Evolutionary conservation across 768 basidiomycete genomes (phyloP).

Genomic region (Podaxis mareebaensis): DNA sequence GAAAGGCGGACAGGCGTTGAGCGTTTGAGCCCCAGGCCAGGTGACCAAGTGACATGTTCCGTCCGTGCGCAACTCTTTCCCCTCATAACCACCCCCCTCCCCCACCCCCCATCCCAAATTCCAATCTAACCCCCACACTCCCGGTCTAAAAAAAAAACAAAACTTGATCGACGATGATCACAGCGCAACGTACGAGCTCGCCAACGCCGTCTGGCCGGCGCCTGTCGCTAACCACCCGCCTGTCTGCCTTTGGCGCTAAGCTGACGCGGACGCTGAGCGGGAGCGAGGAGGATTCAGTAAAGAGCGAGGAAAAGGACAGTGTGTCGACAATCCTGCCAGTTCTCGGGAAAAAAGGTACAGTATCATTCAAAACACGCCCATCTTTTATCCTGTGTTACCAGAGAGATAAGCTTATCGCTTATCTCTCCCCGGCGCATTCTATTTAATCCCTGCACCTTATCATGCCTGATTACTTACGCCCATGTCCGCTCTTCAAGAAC

Average conservation of each 20-base stretch:
- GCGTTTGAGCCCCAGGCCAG: not conserved
- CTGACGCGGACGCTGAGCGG: slow-evolving; percentile 1
- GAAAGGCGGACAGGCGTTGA: too few species aligned
- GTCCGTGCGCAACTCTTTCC: not conserved
- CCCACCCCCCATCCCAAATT: not conserved
- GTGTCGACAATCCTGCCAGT: not conserved
- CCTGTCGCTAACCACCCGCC: not conserved
- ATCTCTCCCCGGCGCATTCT: not conserved
- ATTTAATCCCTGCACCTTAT: not conserved
- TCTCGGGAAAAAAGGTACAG: slow-evolving; percentile 1
- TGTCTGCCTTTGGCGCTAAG: slow-evolving; percentile 1
- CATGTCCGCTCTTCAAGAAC: slow-evolving; percentile 26
- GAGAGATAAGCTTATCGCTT: slow-evolving; percentile 5
- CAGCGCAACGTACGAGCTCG: not conserved
- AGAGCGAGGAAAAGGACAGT: not conserved
- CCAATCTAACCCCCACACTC: not conserved
- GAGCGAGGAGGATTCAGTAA: not conserved
- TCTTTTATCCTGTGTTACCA: not conserved
- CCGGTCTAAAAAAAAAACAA: not conserved
- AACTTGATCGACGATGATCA: not conserved
- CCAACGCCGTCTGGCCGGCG: not conserved
- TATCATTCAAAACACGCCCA: not conserved
- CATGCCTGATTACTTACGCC: not conserved
- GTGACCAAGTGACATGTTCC: slow-evolving; percentile 1
- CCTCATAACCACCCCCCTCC: not conserved